Evolutionary conservation across 371 early-diverging fungal species (phyloP).

Genomic region (Saksenaea vasiformis): DNA sequence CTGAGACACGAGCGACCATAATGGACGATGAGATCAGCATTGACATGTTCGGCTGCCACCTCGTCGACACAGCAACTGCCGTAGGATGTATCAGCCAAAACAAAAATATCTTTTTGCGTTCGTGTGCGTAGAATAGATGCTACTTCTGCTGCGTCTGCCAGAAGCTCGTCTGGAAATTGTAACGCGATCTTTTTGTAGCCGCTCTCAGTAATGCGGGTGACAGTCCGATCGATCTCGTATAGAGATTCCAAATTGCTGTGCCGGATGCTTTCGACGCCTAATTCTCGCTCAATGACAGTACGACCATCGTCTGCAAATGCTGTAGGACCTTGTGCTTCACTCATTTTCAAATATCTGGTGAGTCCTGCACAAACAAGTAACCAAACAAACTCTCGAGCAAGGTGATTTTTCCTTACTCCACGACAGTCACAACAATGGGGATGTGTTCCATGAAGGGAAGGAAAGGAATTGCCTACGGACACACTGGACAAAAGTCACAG

Average conservation of each 20-base stretch:
- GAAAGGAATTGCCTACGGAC: too few species aligned
- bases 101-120: slow-evolving; percentile 58
- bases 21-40: slow-evolving; percentile 85
- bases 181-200: slow-evolving; percentile 72
- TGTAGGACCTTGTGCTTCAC: slow-evolving; percentile 54
- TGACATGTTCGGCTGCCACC: slow-evolving; percentile 90
- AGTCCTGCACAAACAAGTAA: not conserved
- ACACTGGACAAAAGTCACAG: too few species aligned
- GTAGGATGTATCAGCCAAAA: slow-evolving; percentile 93
- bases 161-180: slow-evolving; percentile 91
- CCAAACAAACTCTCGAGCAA: not conserved
- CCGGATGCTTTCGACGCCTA: slow-evolving; percentile 48
- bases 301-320: slow-evolving; percentile 69
- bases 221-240: slow-evolving; percentile 75
- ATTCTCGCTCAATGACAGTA: slow-evolving; percentile 59
- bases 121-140: slow-evolving; percentile 48
- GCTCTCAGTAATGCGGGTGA: slow-evolving; percentile 45
- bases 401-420: too few species aligned
- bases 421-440: too few species aligned
- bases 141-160: slow-evolving; percentile 73
- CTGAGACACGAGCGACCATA: slow-evolving; percentile 92
- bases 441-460: too few species aligned
- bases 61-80: slow-evolving; percentile 98
- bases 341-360: slow-evolving; percentile 10
- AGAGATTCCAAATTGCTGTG: slow-evolving; percentile 41